A percentile compares a stretch with the other conserved stretches of the same genome.
These are phyloP conservation scores for Graphilbum ipis-grandicollis DNA, from an alignment of 2,329 filamentous ascomycete species.

Conservation along the genomic window DNA sequence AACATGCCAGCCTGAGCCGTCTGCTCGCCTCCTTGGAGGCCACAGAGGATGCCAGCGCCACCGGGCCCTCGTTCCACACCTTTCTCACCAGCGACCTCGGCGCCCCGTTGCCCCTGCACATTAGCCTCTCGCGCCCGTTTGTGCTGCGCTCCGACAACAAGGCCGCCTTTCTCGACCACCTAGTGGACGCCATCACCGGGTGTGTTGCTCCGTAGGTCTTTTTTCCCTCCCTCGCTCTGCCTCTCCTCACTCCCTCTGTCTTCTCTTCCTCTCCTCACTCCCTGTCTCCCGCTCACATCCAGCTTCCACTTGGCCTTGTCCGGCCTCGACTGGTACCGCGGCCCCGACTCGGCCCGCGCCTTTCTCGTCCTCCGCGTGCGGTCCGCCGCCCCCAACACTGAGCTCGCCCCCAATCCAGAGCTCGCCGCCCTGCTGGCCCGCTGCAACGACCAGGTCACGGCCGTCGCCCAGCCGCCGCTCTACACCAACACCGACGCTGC, in stretches of 20 bases:
- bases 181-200: slow-evolving; percentile 26
- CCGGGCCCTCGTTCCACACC: slow-evolving; percentile 31
- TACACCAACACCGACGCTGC: slow-evolving; percentile 28
- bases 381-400: neutral
- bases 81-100: slow-evolving; percentile 65
- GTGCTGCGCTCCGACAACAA: slow-evolving; percentile 57
- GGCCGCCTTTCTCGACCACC: slow-evolving; percentile 41
- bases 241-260: neutral
- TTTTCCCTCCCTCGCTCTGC: neutral
- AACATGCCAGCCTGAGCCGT: slow-evolving; percentile 27
- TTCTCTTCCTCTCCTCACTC: no score
- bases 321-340: slow-evolving; percentile 31
- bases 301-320: slow-evolving; percentile 21
- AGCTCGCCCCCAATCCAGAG: slow-evolving; percentile 26
- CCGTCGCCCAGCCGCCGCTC: slow-evolving; percentile 50
- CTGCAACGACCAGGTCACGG: slow-evolving; percentile 45
- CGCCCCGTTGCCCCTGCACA: slow-evolving; percentile 65
- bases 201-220: slow-evolving; percentile 4
- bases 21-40: slow-evolving; percentile 22
- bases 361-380: slow-evolving; percentile 65
- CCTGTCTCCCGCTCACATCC: neutral
- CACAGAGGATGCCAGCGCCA: slow-evolving; percentile 9
- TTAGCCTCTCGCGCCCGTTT: slow-evolving; percentile 76
- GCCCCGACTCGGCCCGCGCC: slow-evolving; percentile 48
- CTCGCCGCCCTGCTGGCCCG: slow-evolving; percentile 45